A percentile compares a stretch with the other conserved stretches of the same genome.
phyloP scores from a whole-genome alignment of 495 filamentous ascomycete genomes.

The Hypoxylon fuscum region DNA sequence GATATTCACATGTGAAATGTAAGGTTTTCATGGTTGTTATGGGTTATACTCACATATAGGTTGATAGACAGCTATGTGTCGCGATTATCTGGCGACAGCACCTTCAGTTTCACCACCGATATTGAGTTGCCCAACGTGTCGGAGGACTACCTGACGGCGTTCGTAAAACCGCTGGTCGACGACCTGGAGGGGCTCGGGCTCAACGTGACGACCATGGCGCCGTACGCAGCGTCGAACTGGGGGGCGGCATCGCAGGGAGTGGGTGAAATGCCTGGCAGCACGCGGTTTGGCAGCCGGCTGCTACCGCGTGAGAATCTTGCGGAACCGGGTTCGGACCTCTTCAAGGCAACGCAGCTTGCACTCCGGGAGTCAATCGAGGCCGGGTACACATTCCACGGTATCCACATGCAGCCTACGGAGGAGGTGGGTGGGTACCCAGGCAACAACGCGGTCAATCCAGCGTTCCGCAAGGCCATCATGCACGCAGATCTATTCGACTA shows the following conservation, averaged over 20 bases:
- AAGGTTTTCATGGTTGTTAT: not conserved
- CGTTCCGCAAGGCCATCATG: slow-evolving; percentile 58
- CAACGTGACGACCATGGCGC: slow-evolving; percentile 31
- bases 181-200: slow-evolving; percentile 46
- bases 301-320: slow-evolving; percentile 58
- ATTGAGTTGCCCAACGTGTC: slow-evolving; percentile 45
- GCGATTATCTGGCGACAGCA: slow-evolving; percentile 29
- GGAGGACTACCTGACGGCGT: slow-evolving; percentile 41
- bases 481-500: slow-evolving; percentile 54
- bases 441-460: slow-evolving; percentile 57
- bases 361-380: slow-evolving; percentile 49
- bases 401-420: slow-evolving; percentile 43
- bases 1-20: not conserved
- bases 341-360: slow-evolving; percentile 52
- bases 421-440: slow-evolving; percentile 46
- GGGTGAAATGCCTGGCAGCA: slow-evolving; percentile 38
- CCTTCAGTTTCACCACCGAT: slow-evolving; percentile 39
- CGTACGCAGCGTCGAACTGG: slow-evolving; percentile 37
- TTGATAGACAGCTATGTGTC: slow-evolving; percentile 35
- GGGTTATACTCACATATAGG: slow-evolving; percentile 3
- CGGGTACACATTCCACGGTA: slow-evolving; percentile 50
- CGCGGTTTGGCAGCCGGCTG: slow-evolving; percentile 57
- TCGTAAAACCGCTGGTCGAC: slow-evolving; percentile 57
- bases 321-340: slow-evolving; percentile 31
- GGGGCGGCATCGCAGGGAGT: slow-evolving; percentile 8